phyloP scores from a whole-genome alignment of 495 filamentous ascomycete species.

The Aspergillus homomorphus region DNA sequence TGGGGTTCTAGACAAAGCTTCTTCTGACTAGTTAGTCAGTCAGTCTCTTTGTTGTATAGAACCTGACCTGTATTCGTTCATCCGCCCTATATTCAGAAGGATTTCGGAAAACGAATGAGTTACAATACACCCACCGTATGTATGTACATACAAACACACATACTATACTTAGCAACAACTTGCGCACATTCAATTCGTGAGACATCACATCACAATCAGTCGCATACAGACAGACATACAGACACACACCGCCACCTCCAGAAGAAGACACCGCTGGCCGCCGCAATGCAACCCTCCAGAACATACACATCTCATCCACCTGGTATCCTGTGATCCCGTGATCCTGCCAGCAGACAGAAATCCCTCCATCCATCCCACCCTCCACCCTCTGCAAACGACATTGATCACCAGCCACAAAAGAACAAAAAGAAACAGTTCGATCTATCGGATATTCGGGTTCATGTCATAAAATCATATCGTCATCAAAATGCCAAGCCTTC shows the following conservation, averaged over 20 bases:
- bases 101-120: too few relatives aligned
- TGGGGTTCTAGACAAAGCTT: too few relatives aligned
- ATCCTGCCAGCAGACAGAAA: conserved; percentile 9
- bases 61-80: too few relatives aligned
- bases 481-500: conserved; percentile 10
- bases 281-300: conserved; percentile 5
- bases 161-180: background rate
- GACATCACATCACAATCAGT: background rate
- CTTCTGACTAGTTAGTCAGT: too few relatives aligned
- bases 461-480: conserved; percentile 24
- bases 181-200: background rate
- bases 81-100: too few relatives aligned
- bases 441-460: conserved; percentile 27
- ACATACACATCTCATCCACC: conserved; percentile 9
- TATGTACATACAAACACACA: background rate
- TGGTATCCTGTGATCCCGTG: conserved; percentile 6
- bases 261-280: conserved; percentile 11
- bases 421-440: conserved; percentile 15
- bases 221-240: background rate
- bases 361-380: conserved; percentile 6
- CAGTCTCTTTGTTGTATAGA: too few relatives aligned
- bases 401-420: background rate
- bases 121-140: background rate
- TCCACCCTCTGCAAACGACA: background rate
- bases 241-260: background rate